A percentile compares a stretch with the other conserved stretches of the same genome.
Conservation (phyloP, 768 basidiomycete genomes). For the Suillus placidus region DNA sequence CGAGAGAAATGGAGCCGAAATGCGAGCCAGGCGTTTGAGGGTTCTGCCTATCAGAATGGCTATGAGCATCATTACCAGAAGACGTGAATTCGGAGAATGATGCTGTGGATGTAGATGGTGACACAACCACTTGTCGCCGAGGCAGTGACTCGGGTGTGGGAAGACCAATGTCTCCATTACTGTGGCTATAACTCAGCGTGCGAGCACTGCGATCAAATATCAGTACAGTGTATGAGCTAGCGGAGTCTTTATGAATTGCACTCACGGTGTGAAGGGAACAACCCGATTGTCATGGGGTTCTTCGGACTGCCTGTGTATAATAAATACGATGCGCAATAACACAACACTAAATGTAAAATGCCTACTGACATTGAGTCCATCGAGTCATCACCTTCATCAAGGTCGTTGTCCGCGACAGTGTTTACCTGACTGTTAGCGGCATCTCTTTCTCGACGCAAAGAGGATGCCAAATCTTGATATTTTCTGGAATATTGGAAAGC, state of each 20-base stretch:
- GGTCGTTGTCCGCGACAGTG: background rate
- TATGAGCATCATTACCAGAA: background rate
- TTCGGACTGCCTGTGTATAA: background rate
- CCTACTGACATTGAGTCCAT: background rate
- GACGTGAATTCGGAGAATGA: background rate
- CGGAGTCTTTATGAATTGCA: background rate
- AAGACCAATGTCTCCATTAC: background rate
- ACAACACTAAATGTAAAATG: background rate
- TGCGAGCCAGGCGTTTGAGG: background rate
- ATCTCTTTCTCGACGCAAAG: background rate
- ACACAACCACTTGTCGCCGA: background rate
- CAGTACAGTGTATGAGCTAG: background rate
- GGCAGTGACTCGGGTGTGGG: slow-evolving; percentile 11
- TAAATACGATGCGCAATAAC: background rate
- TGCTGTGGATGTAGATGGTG: background rate
- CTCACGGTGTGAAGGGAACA: slow-evolving; percentile 5
- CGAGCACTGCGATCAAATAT: slow-evolving; percentile 1
- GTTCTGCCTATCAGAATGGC: background rate
- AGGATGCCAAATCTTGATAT: background rate
- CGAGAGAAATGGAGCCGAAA: background rate
- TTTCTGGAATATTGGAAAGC: background rate
- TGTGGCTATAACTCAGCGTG: background rate
- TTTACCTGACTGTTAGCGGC: too few species aligned
- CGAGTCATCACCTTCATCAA: background rate
- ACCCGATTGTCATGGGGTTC: background rate